phyloP scores from a whole-genome alignment of 2,329 filamentous ascomycete species.

The Nemania bipapillata region DNA sequence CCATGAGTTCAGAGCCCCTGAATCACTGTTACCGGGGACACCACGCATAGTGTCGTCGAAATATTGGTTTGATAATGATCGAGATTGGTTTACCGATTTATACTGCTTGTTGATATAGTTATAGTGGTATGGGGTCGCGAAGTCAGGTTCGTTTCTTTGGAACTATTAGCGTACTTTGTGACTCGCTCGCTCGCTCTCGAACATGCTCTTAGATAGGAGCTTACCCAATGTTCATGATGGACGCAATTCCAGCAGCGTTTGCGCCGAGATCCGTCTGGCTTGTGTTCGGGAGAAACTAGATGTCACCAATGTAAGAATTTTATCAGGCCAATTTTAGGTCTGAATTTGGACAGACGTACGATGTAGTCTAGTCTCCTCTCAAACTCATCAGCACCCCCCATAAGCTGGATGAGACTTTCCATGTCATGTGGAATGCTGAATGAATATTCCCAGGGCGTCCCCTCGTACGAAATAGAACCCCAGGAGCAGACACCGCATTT shows the following conservation, averaged over 20 bases:
- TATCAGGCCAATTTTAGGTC: not conserved
- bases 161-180: slow-evolving; percentile 40
- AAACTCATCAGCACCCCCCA: slow-evolving; percentile 63
- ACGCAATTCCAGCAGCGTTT: slow-evolving; percentile 22
- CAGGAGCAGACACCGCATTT: slow-evolving; percentile 64
- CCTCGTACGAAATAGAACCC: slow-evolving; percentile 62
- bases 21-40: slow-evolving; percentile 68
- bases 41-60: slow-evolving; percentile 60
- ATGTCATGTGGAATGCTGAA: slow-evolving; percentile 70
- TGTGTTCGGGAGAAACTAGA: slow-evolving; percentile 31
- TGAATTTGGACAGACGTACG: slow-evolving; percentile 3
- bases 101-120: slow-evolving; percentile 65
- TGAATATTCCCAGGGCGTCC: slow-evolving; percentile 55
- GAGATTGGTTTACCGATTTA: slow-evolving; percentile 61
- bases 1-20: slow-evolving; percentile 69
- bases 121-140: slow-evolving; percentile 67
- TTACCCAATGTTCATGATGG: slow-evolving; percentile 35
- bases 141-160: slow-evolving; percentile 68
- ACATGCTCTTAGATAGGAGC: not conserved
- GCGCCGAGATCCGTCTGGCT: slow-evolving; percentile 26
- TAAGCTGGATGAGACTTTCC: slow-evolving; percentile 60
- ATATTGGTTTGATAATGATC: slow-evolving; percentile 60
- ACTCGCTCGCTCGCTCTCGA: no score
- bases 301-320: not conserved
- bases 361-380: slow-evolving; percentile 59